These are phyloP conservation scores for Eragrostis curvula DNA, from an alignment of 176 grass and related monocot species.

Conservation along the genomic window DNA sequence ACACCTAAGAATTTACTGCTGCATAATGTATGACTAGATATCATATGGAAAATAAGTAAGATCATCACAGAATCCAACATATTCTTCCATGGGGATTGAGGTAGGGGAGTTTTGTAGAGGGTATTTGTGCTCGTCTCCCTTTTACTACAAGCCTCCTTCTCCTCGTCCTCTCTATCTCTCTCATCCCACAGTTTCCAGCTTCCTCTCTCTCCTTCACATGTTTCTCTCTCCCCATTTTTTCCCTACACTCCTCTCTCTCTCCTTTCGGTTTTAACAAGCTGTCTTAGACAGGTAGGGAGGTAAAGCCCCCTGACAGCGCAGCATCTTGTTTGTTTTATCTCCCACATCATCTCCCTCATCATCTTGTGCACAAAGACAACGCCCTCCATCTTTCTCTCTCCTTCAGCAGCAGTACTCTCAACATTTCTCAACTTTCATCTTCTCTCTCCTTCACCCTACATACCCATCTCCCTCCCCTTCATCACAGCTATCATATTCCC, in stretches of 20 bases:
- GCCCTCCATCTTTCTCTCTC: neutral
- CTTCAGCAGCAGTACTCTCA: constrained; percentile 27
- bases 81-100: constrained; percentile 62
- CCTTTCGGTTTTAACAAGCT: constrained; percentile 70
- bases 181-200: constrained; percentile 40
- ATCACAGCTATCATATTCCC: constrained; percentile 57
- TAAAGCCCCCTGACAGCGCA: constrained; percentile 87
- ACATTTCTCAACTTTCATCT: constrained; percentile 50
- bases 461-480: constrained; percentile 37
- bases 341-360: constrained; percentile 74
- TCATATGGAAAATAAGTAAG: constrained; percentile 31
- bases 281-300: constrained; percentile 43
- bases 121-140: constrained; percentile 57
- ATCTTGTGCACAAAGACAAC: constrained; percentile 49
- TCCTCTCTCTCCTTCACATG: constrained; percentile 39
- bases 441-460: constrained; percentile 40
- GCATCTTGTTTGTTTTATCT: constrained; percentile 99
- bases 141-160: constrained; percentile 47
- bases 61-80: constrained; percentile 55
- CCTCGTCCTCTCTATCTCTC: constrained; percentile 31
- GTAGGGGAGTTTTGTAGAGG: constrained; percentile 60
- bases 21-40: constrained; percentile 33
- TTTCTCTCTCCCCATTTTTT: constrained; percentile 48
- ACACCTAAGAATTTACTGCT: neutral
- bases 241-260: constrained; percentile 37